Evolutionary conservation across 257 asterid species (phyloP), one percentile per base, ranked within the genome.

Genomic region (Nicotiana noctiflora): DNA sequence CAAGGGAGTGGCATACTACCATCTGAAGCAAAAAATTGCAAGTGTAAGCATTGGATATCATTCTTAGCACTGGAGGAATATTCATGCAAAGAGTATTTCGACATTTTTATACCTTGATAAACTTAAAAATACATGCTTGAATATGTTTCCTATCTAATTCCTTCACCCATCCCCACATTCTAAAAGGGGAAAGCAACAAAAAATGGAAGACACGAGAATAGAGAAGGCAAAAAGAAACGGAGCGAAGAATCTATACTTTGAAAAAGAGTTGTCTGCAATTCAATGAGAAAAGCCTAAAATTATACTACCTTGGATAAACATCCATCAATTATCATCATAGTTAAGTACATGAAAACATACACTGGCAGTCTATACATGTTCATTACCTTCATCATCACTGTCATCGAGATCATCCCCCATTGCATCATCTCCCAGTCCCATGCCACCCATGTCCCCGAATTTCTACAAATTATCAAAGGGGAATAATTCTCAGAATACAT

Each of bases 311-410:
- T 25, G 1, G 1, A 25, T 25, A 25, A 25, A 25, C 27, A 25
- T 25, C 27, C 27, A 25, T 1, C 27, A 25, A 25, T 25, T 25
- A 25, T 25, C 27, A 25, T 25, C 27, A 25, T 25, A 25, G 27
- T 25, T 25, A 25, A 25, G 49, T 40, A 3, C 49, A 40, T 40
- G 49, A 40, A 40, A 40, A 40, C 12, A 40, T 40, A 8, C 10
- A 40, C 27, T 25, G 27, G 27, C 1, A 40, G 49, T 75, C 31
- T 49, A 81, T 23, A 5, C 56, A 6, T 60, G 74, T 78, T 93
- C 12, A 40, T 40, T 40, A 94, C 98, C 98, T 90, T 93, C 98
- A 53, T 94, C 97, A 19, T 93, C 98, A 63, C 94, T 91, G 46
- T 90, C 95, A 10, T 94, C 97, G 56, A 88, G 87, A 80, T 91